Base-by-base conservation (phyloP, 495 filamentous ascomycete species). In the Neurospora intermedia region DNA sequence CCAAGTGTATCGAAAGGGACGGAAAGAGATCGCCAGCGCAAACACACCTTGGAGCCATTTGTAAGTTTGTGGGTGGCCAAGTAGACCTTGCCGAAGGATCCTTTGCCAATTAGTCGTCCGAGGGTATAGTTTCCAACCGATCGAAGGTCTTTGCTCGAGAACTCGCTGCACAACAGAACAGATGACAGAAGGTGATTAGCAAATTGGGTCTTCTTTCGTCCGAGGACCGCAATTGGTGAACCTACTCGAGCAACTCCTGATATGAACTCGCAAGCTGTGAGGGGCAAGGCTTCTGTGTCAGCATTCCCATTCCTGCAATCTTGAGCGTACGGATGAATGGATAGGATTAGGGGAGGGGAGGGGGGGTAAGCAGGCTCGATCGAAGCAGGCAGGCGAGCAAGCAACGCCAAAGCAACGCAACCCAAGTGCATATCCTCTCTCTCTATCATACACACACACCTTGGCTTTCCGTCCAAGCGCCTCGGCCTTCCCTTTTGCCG, bases 11-110 rank as follows among this genome's bases (percentile, higher is more conserved):
- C 27, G 15, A 27, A 18, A 35, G 15, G 39, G n/a, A 42, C 5
- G 15, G 11, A 35, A 7, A 41, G 16, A 16, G 38, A 54, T 35
- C 62, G 69, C 45, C 43, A 38, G n/a, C 35, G 23, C 11, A 42
- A 42, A 31, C 87, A 72, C 85, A 97, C 96, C 89, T 98, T 98
- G 72, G 94, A 97, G 78, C 94, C 94, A 90, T 98, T 98, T 76
- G 93, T 98, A 81, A 99, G 93, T 81, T 97, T 98, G 82, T 99
- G 96, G 35, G 91, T 90, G 72, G 96, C 96, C 75, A 99, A 88
- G 80, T 98, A 99, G 72, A 98, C 96, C 84, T 98, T 98, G 76
- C 96, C 96, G 83, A 98, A 99, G 69, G 93, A 97, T 43, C 96
- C 96, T 80, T 98, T 98, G 70, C 96, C 96, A 78, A 99, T 97